Conservation (phyloP, 495 filamentous ascomycete species). For the Pyronema omphalodes region DNA sequence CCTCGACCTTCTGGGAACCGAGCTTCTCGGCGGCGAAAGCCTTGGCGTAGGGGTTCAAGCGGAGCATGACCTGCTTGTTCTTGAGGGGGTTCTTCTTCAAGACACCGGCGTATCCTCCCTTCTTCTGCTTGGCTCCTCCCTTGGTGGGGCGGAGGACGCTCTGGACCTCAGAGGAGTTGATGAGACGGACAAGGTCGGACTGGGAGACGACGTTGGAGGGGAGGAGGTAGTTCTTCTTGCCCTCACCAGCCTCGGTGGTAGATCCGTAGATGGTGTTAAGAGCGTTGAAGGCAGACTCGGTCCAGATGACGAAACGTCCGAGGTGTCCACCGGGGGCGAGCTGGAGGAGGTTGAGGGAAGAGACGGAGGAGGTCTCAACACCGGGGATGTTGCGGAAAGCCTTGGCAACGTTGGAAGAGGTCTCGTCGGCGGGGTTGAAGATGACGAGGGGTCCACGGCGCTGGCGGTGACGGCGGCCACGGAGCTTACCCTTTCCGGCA, state of each 20-base stretch:
- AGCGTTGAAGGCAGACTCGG: constrained; percentile 85
- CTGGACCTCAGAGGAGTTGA: constrained; percentile 98
- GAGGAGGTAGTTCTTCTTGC: constrained; percentile 97
- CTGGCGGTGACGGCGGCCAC: constrained; percentile 86
- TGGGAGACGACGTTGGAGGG: constrained; percentile 75
- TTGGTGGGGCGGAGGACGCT: constrained; percentile 72
- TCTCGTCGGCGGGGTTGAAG: constrained; percentile 79
- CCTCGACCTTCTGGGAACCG: constrained; percentile 41
- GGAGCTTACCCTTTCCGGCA: constrained; percentile 93
- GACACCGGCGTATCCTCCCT: constrained; percentile 40
- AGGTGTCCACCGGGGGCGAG: constrained; percentile 95
- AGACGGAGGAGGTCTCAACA: constrained; percentile 92
- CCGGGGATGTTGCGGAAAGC: constrained; percentile 97
- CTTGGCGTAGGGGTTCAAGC: constrained; percentile 91
- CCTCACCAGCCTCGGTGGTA: constrained; percentile 59
- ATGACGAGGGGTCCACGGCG: constrained; percentile 91
- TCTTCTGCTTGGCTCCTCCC: constrained; percentile 81
- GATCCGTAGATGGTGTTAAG: constrained; percentile 92
- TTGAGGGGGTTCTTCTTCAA: constrained; percentile 99
- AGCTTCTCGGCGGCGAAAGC: constrained; percentile 69
- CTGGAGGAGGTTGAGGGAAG: constrained; percentile 93
- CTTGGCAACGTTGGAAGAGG: constrained; percentile 66
- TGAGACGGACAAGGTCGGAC: constrained; percentile 83
- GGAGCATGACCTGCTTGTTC: constrained; percentile 93
- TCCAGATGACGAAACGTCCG: constrained; percentile 98